phyloP scores from a whole-genome alignment of 2,329 filamentous ascomycete genomes.

The Raffaelea ambrosiae region DNA sequence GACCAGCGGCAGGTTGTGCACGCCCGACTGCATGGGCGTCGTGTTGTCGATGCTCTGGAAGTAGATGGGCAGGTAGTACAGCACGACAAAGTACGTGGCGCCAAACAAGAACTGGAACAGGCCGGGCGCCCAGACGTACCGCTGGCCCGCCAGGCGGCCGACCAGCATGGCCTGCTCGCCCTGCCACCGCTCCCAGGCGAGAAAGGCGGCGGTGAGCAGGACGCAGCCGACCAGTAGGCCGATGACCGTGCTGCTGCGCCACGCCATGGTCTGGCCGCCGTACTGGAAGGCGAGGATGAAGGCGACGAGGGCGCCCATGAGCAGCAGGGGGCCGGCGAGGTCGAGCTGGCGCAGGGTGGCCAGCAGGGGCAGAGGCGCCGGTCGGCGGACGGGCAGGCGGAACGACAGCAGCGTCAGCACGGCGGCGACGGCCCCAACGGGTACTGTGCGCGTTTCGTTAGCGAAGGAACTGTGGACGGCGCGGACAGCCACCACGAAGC shows the following conservation, averaged over 20 bases:
- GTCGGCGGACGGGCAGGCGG: not conserved
- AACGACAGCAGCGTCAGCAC: not conserved
- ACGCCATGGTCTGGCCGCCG: slow-evolving; percentile 28
- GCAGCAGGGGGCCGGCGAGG: slow-evolving; percentile 29
- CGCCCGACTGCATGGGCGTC: slow-evolving; percentile 15
- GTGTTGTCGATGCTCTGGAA: slow-evolving; percentile 16
- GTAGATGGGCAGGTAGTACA: slow-evolving; percentile 25
- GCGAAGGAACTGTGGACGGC: slow-evolving; percentile 29
- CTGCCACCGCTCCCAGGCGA: slow-evolving; percentile 15
- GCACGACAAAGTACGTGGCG: slow-evolving; percentile 20
- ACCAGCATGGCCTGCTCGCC: slow-evolving; percentile 20
- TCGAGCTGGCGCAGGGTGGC: slow-evolving; percentile 27
- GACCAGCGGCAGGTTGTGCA: slow-evolving; percentile 19
- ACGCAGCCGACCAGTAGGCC: slow-evolving; percentile 25
- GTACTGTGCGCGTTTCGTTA: slow-evolving; percentile 21
- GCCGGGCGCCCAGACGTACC: slow-evolving; percentile 6
- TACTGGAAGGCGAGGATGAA: slow-evolving; percentile 35
- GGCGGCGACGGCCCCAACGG: not conserved
- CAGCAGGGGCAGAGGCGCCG: not conserved
- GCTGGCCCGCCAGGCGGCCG: slow-evolving; percentile 12
- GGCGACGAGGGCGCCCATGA: slow-evolving; percentile 31
- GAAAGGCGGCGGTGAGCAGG: slow-evolving; percentile 14
- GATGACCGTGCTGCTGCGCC: slow-evolving; percentile 29
- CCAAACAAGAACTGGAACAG: slow-evolving; percentile 20
- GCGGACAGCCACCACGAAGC: too few species aligned